Conservation (phyloP, 2,329 filamentous ascomycete genomes). For the Phialemonium atrogriseum region DNA sequence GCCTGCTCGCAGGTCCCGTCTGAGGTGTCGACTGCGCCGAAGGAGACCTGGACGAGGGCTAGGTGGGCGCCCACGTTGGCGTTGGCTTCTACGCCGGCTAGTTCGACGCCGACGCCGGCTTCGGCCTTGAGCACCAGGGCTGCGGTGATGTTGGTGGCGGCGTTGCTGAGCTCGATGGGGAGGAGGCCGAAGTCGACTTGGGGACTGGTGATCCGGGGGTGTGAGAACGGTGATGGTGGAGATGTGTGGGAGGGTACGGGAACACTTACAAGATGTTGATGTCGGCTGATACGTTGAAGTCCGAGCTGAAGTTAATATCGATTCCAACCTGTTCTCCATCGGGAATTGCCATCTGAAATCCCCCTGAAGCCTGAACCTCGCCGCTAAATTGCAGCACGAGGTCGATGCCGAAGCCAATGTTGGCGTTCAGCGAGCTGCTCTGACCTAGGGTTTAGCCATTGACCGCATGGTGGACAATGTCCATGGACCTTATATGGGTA, state of each 20-base stretch:
- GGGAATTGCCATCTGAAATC: constrained; percentile 10
- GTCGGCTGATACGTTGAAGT: constrained; percentile 1
- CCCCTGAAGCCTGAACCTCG: constrained; percentile 6
- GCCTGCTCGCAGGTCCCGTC: constrained; percentile 5
- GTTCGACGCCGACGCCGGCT: constrained; percentile 5
- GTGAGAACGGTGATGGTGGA: not conserved
- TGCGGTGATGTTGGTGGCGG: constrained; percentile 8
- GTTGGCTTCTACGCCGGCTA: constrained; percentile 4
- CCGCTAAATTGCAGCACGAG: constrained; percentile 8
- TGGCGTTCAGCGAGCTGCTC: constrained; percentile 7
- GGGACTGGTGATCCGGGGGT: constrained; percentile 3
- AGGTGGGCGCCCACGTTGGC: constrained; percentile 8
- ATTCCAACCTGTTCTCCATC: constrained; percentile 8
- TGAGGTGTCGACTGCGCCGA: constrained; percentile 5
- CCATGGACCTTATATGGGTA: no score
- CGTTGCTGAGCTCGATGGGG: constrained; percentile 6
- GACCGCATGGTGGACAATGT: not conserved
- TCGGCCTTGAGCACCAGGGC: constrained; percentile 9
- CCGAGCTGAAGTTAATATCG: constrained; percentile 4
- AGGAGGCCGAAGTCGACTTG: constrained; percentile 8
- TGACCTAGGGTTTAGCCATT: not conserved
- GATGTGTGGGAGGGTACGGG: not conserved
- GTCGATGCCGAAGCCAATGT: constrained; percentile 7
- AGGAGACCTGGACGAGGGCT: constrained; percentile 8
- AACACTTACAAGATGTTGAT: constrained; percentile 5